Conservation (phyloP, 1,139 yeast genomes). For the Kodamaea sp. region DNA sequence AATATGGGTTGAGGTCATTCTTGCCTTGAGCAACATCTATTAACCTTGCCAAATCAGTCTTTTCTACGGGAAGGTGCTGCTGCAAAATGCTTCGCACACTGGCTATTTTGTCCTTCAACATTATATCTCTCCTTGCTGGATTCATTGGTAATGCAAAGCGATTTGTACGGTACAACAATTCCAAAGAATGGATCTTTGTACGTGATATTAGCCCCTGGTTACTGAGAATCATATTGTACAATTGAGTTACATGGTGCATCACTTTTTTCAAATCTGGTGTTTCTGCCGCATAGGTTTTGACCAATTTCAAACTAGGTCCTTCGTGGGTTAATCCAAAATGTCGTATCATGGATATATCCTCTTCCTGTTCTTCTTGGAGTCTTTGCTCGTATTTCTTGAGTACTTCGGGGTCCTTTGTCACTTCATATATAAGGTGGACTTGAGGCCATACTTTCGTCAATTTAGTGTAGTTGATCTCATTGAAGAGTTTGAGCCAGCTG, state of each 20-base stretch:
- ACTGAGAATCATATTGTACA: conserved; percentile 24
- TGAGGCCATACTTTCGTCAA: conserved; percentile 37
- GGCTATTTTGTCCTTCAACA: conserved; percentile 26
- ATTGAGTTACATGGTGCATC: conserved; percentile 15
- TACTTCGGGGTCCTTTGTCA: conserved; percentile 20
- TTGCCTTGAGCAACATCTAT: conserved; percentile 17
- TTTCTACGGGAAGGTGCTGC: conserved; percentile 25
- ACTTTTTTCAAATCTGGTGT: conserved; percentile 5
- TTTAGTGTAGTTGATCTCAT: conserved; percentile 19
- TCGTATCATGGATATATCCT: conserved; percentile 12
- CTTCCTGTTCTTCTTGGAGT: conserved; percentile 14
- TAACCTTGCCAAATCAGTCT: conserved; percentile 19
- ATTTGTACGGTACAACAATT: conserved; percentile 35
- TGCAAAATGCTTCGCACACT: conserved; percentile 22
- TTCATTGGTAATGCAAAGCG: conserved; percentile 36
- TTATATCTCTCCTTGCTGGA: conserved; percentile 27
- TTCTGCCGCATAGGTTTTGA: conserved; percentile 3
- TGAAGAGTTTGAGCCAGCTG: conserved; percentile 25
- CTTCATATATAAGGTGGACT: conserved; percentile 34
- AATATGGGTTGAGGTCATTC: conserved; percentile 22
- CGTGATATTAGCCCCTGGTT: conserved; percentile 23
- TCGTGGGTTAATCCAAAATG: conserved; percentile 13
- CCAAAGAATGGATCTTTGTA: conserved; percentile 30
- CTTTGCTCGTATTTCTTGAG: conserved; percentile 13
- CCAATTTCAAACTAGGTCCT: conserved; percentile 1